These are phyloP conservation scores for Talaromyces sp. DNA, from an alignment of 2,329 filamentous ascomycete genomes.

Conservation along the genomic window DNA sequence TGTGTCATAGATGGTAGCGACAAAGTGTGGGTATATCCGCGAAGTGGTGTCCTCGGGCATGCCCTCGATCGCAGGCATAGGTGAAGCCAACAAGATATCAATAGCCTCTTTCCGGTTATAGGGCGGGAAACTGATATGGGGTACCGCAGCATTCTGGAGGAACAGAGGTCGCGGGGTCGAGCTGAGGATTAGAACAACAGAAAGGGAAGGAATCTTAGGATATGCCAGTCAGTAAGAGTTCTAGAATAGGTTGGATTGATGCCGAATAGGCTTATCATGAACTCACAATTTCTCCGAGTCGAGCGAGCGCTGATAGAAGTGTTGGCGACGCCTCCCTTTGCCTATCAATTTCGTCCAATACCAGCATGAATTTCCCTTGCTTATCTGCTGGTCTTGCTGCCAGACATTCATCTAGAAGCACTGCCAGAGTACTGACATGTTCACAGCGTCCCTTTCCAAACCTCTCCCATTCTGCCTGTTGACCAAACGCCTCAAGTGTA, in stretches of 20 bases:
- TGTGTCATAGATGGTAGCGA: slow-evolving; percentile 82
- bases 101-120: slow-evolving; percentile 82
- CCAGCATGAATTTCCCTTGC: slow-evolving; percentile 70
- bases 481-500: slow-evolving; percentile 39
- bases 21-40: slow-evolving; percentile 66
- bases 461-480: slow-evolving; percentile 46
- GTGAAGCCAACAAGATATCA: slow-evolving; percentile 68
- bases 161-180: slow-evolving; percentile 66
- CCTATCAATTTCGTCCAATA: slow-evolving; percentile 84
- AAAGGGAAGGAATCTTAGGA: slow-evolving; percentile 73
- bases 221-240: slow-evolving; percentile 5
- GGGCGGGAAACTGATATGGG: slow-evolving; percentile 79
- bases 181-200: slow-evolving; percentile 75
- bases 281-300: slow-evolving; percentile 77
- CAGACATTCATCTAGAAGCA: slow-evolving; percentile 62
- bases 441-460: slow-evolving; percentile 68
- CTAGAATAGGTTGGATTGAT: background rate
- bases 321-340: slow-evolving; percentile 80
- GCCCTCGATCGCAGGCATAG: slow-evolving; percentile 42
- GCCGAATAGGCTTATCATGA: background rate
- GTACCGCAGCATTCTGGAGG: slow-evolving; percentile 69
- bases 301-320: slow-evolving; percentile 76
- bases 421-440: slow-evolving; percentile 73
- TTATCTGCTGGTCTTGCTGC: slow-evolving; percentile 30
- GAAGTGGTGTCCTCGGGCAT: slow-evolving; percentile 31